phyloP scores from a whole-genome alignment of 441 rosid species.

The Breynia disticha region DNA sequence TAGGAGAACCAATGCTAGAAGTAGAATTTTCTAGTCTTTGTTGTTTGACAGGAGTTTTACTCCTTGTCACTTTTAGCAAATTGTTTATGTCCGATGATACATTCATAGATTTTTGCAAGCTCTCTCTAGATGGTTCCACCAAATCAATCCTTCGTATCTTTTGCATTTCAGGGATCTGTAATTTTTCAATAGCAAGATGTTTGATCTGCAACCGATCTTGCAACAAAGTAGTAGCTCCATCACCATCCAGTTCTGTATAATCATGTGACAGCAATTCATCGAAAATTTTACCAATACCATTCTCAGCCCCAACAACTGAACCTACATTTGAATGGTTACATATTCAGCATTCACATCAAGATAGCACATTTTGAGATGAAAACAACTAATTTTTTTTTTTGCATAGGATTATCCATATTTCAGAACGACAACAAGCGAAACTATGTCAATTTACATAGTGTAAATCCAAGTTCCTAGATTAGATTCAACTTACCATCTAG shows the following conservation, averaged over 20 bases:
- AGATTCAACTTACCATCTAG: not conserved
- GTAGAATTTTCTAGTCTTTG: slow-evolving; percentile 16
- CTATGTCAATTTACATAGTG: no score
- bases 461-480: not conserved
- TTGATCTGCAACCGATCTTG: slow-evolving; percentile 53
- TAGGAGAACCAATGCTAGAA: slow-evolving; percentile 26
- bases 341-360: slow-evolving; percentile 11
- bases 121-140: slow-evolving; percentile 31
- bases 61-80: slow-evolving; percentile 28
- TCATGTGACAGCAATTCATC: slow-evolving; percentile 41
- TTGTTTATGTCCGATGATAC: slow-evolving; percentile 43
- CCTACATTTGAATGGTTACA: slow-evolving; percentile 21
- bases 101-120: slow-evolving; percentile 32
- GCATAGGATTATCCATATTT: no score
- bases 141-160: slow-evolving; percentile 37
- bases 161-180: slow-evolving; percentile 50
- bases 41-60: slow-evolving; percentile 20
- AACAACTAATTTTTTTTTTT: no score
- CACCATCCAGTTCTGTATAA: slow-evolving; percentile 52
- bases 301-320: slow-evolving; percentile 32
- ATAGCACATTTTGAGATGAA: not conserved
- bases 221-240: slow-evolving; percentile 39
- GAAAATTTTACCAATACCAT: slow-evolving; percentile 32
- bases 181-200: slow-evolving; percentile 31
- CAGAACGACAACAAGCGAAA: no score